Evolutionary conservation across 768 basidiomycete genomes (phyloP), one percentile per base, ranked within the genome.

Genomic region (Suillus fuscotomentosus): DNA sequence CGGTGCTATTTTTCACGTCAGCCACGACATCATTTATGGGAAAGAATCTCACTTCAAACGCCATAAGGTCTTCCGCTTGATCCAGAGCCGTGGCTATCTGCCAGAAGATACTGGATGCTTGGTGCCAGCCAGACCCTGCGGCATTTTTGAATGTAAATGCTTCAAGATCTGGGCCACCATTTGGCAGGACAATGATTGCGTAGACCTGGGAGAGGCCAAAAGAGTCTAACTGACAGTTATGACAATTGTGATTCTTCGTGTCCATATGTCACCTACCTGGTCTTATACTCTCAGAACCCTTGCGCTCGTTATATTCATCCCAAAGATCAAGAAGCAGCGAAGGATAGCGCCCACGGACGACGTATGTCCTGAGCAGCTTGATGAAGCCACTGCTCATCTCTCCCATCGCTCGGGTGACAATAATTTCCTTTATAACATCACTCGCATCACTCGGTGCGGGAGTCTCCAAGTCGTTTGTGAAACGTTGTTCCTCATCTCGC

Each of bases 111-210:
- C 89, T 90, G 68, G 87, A 89, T 8, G 96, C 95, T 75, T 98
- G 91, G 31, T 82, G 81, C 97, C 97, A 99, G 83, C 76, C 91
- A 24, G 71, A 78, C 75, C 86, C 90, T 36, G 77, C 73, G 5
- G 83, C 70, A 47, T 81, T 79, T 56, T 70, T 77, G 74, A 98
- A 95, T 17, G 80, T 81, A 76, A 90, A 96, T 6, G 89, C 83
- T 74, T 99, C 97, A 39, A 99, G 82, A 75, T 99, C 97, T 3
- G 86, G 84, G 0, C 97, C 97, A 24, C 91, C 94, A 71, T 99
- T 92, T 1, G 91, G 89, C 57, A 99, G 82, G 20, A 97, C 88
- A 63, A 99, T 90, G 69, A 99, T 88, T 3, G 89, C 91, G 75
- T 98, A 99, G 22, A 86, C 79, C 74, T 98, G 97, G 0, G 86